Evolutionary conservation across 176 grass and related monocot species (phyloP).

Genomic region (Juncus inflexus): DNA sequence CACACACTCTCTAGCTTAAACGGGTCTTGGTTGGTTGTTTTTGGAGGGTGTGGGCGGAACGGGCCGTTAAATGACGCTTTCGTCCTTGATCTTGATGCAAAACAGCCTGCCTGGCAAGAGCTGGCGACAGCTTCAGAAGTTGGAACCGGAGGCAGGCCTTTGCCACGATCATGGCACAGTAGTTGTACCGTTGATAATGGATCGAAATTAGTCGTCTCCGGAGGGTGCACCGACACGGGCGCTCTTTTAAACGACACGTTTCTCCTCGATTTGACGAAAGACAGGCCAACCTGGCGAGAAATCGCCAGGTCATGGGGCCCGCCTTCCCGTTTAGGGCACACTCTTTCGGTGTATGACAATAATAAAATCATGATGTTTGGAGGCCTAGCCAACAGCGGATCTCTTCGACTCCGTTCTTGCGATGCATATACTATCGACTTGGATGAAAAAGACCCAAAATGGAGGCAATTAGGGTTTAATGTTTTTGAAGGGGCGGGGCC

Average conservation of each 20-base stretch:
- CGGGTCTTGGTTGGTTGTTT: conserved; percentile 90
- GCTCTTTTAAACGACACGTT: conserved; percentile 87
- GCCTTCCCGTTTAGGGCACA: conserved; percentile 79
- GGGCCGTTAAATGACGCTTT: conserved; percentile 92
- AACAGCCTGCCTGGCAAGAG: conserved; percentile 84
- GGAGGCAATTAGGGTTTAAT: conserved; percentile 59
- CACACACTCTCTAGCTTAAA: conserved; percentile 90
- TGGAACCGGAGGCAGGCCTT: conserved; percentile 41
- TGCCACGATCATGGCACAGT: conserved; percentile 97
- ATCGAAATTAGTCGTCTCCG: conserved; percentile 87
- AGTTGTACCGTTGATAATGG: conserved; percentile 81
- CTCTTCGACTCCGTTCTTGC: conserved; percentile 58
- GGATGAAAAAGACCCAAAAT: conserved; percentile 59
- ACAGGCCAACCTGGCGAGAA: conserved; percentile 79
- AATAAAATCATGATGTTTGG: conserved; percentile 94
- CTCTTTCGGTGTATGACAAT: conserved; percentile 58
- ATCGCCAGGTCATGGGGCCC: conserved; percentile 58
- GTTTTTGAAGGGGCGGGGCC: conserved; percentile 44
- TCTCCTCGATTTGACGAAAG: conserved; percentile 75
- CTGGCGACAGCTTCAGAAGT: conserved; percentile 33
- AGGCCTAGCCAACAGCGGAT: conserved; percentile 79
- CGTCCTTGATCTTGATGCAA: conserved; percentile 79
- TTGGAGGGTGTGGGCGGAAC: conserved; percentile 76
- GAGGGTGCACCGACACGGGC: conserved; percentile 73
- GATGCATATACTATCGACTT: conserved; percentile 71